A percentile compares a stretch with the other conserved stretches of the same genome.
These are phyloP conservation scores for Panaeolus cyanescens DNA, from an alignment of 768 basidiomycete genomes.

Conservation along the genomic window DNA sequence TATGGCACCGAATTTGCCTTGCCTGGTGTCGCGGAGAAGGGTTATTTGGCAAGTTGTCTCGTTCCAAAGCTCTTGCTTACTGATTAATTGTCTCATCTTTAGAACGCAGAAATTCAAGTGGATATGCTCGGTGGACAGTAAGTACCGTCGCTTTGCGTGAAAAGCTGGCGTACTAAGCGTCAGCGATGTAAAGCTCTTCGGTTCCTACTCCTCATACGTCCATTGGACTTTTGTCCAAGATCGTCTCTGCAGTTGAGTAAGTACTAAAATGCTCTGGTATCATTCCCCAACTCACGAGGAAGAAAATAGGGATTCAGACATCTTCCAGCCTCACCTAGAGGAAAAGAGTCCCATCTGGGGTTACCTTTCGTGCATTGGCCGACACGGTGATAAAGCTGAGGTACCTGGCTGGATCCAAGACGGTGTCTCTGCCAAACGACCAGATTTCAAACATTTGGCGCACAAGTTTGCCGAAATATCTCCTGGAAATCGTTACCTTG, in stretches of 20 bases:
- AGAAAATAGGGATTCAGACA: slow-evolving; percentile 21
- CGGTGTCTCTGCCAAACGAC: slow-evolving; percentile 18
- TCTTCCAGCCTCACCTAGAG: slow-evolving; percentile 25
- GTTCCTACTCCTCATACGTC: slow-evolving; percentile 27
- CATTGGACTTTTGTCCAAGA: slow-evolving; percentile 32
- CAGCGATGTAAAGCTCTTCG: slow-evolving; percentile 21
- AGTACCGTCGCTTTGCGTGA: slow-evolving; percentile 5
- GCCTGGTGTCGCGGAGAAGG: slow-evolving; percentile 34
- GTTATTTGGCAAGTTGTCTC: slow-evolving; percentile 24
- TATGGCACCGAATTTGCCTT: slow-evolving; percentile 28
- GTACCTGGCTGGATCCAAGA: slow-evolving; percentile 26
- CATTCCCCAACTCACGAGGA: neutral
- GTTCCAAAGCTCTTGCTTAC: no score
- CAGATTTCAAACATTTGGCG: slow-evolving; percentile 22
- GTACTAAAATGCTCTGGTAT: neutral
- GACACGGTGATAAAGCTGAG: slow-evolving; percentile 19
- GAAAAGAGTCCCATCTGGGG: slow-evolving; percentile 29
- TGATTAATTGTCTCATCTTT: neutral
- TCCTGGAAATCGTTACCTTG: slow-evolving; percentile 23
- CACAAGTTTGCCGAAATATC: slow-evolving; percentile 23
- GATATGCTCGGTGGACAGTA: slow-evolving; percentile 33
- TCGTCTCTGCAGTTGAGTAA: slow-evolving; percentile 29
- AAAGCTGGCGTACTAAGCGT: neutral
- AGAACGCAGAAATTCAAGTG: slow-evolving; percentile 29
- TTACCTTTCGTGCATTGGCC: slow-evolving; percentile 24